Evolutionary conservation across 2,329 filamentous ascomycete genomes (phyloP), one percentile per base, ranked within the genome.

Genomic region (Aspergillus udagawae): DNA sequence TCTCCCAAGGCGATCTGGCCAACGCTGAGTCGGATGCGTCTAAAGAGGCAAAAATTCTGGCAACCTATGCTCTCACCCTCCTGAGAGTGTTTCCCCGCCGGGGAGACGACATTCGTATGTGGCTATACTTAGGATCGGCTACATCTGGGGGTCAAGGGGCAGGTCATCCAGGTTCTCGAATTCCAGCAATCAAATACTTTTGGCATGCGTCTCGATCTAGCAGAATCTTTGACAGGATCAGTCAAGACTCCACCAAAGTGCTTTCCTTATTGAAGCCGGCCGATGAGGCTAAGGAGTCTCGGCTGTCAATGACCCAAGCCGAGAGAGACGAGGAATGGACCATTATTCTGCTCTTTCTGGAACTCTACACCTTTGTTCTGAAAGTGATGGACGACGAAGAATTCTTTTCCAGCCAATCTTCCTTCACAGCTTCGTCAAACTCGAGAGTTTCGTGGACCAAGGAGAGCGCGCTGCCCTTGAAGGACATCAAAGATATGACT

Each of bases 301-400:
- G 62, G 49, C 42, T 56, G 49, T 52, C 55, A 53, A 58, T 65
- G 38, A 49, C 71, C 35, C 68, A 73, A 70, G 54, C 67, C 64
- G 61, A 80, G 70, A 73, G 80, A 75, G 75, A 81, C 27, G 83
- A 87, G 63, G 91, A 97, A 69, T 99, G 94, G 94, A 87, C 89
- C 20, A 87, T 94, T 1, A 85, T 96, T 45, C 79, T 97, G 0
- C 82, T 99, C 0, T 97, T 99, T 69, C 81, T 99, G 5, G 94
- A 99, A 67, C 82, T 99, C 0, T 99, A 97, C 70, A 91, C 89
- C 2, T 97, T 97, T 70, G 86, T 97, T 2, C 79, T 97, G 12
- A 89, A 94, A 65, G 85, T 97, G 35, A 96, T 93, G 71, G 94
- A 99, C 65, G 94, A 99, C 62, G 93, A 97, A 63, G 94, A 99